Conservation (phyloP, 805 yeast species). For the Yamadazyma laniorum region DNA sequence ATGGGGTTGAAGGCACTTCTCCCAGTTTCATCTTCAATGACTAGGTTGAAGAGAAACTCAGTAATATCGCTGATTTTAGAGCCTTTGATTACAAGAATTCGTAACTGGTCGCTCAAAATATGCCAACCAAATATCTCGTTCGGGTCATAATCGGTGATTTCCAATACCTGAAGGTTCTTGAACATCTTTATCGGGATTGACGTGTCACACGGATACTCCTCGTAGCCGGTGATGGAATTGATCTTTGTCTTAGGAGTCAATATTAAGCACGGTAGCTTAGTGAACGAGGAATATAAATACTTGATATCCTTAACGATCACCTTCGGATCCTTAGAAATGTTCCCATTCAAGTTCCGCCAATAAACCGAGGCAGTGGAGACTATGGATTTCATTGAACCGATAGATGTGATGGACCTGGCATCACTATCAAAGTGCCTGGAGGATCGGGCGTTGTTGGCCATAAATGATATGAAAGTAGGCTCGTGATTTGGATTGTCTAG, state of each 20-base stretch:
- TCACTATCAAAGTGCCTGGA: conserved; percentile 42
- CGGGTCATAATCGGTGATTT: conserved; percentile 58
- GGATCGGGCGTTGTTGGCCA: conserved; percentile 53
- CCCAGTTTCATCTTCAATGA: conserved; percentile 51
- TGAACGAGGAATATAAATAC: conserved; percentile 60
- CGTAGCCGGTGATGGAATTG: conserved; percentile 56
- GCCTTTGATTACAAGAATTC: conserved; percentile 54
- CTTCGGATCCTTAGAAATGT: conserved; percentile 39
- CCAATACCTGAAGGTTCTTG: conserved; percentile 61
- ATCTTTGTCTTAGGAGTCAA: conserved; percentile 60
- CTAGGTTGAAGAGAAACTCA: conserved; percentile 52
- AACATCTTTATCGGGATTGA: conserved; percentile 62
- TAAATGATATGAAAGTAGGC: conserved; percentile 56
- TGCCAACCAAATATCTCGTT: conserved; percentile 70
- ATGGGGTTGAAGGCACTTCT: conserved; percentile 19
- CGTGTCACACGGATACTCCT: conserved; percentile 71
- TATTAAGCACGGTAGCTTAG: conserved; percentile 62
- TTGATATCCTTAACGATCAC: conserved; percentile 49
- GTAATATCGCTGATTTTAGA: conserved; percentile 50
- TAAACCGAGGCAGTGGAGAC: conserved; percentile 42
- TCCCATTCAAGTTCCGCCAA: conserved; percentile 34
- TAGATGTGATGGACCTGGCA: conserved; percentile 53
- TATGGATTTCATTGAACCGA: conserved; percentile 54
- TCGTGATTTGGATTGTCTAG: conserved; percentile 56
- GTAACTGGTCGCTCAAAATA: conserved; percentile 49